Percentiles rank a stretch among this genome's conserved stretches.
Conservation (phyloP, 1,139 yeast genomes). For the Hemisphaericaspora lyxosophila region DNA sequence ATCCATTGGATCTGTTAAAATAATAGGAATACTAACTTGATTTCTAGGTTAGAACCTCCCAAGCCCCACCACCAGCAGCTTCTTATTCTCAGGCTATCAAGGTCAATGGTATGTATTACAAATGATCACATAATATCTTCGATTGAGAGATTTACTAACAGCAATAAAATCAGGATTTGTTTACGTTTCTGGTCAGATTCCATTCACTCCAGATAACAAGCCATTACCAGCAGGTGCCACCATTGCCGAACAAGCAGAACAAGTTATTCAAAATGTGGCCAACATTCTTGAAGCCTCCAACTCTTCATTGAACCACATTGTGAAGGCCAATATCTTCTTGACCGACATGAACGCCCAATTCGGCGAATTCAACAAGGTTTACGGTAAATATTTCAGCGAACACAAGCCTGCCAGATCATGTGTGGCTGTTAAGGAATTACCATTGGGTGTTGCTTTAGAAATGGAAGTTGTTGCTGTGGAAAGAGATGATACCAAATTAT, state of each 20-base stretch:
- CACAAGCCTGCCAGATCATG: slow-evolving; percentile 97
- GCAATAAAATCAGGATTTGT: slow-evolving; percentile 54
- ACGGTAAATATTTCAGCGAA: slow-evolving; percentile 71
- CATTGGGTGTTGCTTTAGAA: slow-evolving; percentile 75
- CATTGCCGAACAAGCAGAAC: slow-evolving; percentile 82
- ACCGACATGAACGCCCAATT: slow-evolving; percentile 80
- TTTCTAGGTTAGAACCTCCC: slow-evolving; percentile 57
- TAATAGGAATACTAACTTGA: slow-evolving; percentile 25
- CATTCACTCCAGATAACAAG: slow-evolving; percentile 80
- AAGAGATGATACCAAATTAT: slow-evolving; percentile 41
- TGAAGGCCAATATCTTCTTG: slow-evolving; percentile 83
- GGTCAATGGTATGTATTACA: slow-evolving; percentile 59
- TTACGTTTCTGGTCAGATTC: slow-evolving; percentile 95
- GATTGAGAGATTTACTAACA: slow-evolving; percentile 2
- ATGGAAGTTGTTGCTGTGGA: slow-evolving; percentile 81
- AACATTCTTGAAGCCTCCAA: slow-evolving; percentile 79
- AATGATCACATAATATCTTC: neutral
- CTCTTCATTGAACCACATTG: slow-evolving; percentile 77
- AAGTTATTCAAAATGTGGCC: slow-evolving; percentile 73
- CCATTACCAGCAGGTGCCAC: slow-evolving; percentile 67
- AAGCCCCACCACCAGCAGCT: slow-evolving; percentile 95
- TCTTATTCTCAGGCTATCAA: slow-evolving; percentile 92
- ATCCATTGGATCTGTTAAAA: neutral
- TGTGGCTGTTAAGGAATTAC: slow-evolving; percentile 86
- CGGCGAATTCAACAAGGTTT: slow-evolving; percentile 78